Evolutionary conservation across 2,329 filamentous ascomycete genomes (phyloP).

Genomic region (Phialophora tarda): DNA sequence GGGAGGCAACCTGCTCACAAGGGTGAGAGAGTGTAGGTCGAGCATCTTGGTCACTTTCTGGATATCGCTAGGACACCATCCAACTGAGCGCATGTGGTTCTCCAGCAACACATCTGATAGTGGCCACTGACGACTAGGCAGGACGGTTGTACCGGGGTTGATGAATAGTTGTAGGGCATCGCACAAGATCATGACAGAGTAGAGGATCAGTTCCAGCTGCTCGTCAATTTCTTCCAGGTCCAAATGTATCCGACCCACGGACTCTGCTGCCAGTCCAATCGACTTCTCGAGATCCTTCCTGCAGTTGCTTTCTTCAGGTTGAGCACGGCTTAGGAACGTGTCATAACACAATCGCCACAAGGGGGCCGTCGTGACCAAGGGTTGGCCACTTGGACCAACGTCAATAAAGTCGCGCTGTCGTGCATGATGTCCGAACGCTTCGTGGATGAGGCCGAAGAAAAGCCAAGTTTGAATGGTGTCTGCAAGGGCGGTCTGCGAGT

Average conservation of each 20-base stretch:
- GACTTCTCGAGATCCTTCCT: background rate
- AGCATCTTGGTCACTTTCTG: slow-evolving; percentile 10
- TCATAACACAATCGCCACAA: slow-evolving; percentile 2
- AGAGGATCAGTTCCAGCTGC: background rate
- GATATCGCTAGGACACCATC: slow-evolving; percentile 9
- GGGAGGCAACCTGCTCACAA: slow-evolving; percentile 4
- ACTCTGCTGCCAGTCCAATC: slow-evolving; percentile 9
- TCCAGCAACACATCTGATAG: slow-evolving; percentile 6
- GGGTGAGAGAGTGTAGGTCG: slow-evolving; percentile 11
- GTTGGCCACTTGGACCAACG: background rate
- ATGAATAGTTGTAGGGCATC: slow-evolving; percentile 9
- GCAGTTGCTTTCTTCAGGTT: background rate
- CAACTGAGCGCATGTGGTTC: slow-evolving; percentile 6
- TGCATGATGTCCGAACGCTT: slow-evolving; percentile 4
- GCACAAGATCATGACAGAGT: slow-evolving; percentile 10
- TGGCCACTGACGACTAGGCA: slow-evolving; percentile 7
- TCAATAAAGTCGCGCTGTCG: slow-evolving; percentile 1
- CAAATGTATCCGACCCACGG: slow-evolving; percentile 8
- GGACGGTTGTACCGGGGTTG: background rate
- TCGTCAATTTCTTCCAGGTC: slow-evolving; percentile 3
- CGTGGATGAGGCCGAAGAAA: slow-evolving; percentile 7
- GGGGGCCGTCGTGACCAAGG: background rate
- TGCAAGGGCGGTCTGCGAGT: slow-evolving; percentile 1
- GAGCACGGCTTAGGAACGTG: background rate
- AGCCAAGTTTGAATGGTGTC: slow-evolving; percentile 9